These are phyloP conservation scores for Aspergillus diversus DNA, from an alignment of 495 filamentous ascomycete species.

Conservation along the genomic window DNA sequence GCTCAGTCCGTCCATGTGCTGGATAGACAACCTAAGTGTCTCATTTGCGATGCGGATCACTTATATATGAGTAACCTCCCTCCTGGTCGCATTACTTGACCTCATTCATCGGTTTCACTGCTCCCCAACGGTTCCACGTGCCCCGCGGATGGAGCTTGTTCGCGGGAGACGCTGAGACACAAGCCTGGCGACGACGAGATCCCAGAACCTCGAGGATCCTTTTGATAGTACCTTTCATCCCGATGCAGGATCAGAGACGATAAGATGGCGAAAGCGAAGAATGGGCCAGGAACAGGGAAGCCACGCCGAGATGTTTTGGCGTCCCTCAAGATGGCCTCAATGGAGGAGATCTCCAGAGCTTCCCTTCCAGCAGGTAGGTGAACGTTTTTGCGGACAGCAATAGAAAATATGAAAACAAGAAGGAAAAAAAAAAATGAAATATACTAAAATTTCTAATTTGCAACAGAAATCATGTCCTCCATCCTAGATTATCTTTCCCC, in stretches of 20 bases:
- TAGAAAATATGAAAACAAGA: too few species aligned
- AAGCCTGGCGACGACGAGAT: slow-evolving; percentile 16
- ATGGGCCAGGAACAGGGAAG: slow-evolving; percentile 52
- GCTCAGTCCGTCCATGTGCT: slow-evolving; percentile 1
- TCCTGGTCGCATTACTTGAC: background rate
- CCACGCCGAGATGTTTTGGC: slow-evolving; percentile 66
- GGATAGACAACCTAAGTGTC: slow-evolving; percentile 2
- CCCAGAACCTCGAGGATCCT: slow-evolving; percentile 7
- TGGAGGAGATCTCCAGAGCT: slow-evolving; percentile 75
- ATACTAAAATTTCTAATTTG: background rate
- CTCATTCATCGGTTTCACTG: background rate
- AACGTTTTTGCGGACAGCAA: background rate
- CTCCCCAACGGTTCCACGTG: slow-evolving; percentile 9
- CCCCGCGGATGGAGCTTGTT: slow-evolving; percentile 15
- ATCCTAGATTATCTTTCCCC: slow-evolving; percentile 90
- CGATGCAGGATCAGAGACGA: slow-evolving; percentile 37
- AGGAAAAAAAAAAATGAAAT: background rate
- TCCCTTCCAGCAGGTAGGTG: slow-evolving; percentile 76
- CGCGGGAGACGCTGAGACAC: slow-evolving; percentile 14
- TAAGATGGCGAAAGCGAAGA: slow-evolving; percentile 68
- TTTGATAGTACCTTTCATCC: slow-evolving; percentile 15
- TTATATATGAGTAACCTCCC: slow-evolving; percentile 4
- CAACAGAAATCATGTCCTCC: slow-evolving; percentile 78
- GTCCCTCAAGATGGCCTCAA: slow-evolving; percentile 71
- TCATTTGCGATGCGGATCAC: slow-evolving; percentile 6